These are phyloP conservation scores for Crithidia expoeki DNA, from an alignment of 208 protist genomes.

Conservation along the genomic window DNA sequence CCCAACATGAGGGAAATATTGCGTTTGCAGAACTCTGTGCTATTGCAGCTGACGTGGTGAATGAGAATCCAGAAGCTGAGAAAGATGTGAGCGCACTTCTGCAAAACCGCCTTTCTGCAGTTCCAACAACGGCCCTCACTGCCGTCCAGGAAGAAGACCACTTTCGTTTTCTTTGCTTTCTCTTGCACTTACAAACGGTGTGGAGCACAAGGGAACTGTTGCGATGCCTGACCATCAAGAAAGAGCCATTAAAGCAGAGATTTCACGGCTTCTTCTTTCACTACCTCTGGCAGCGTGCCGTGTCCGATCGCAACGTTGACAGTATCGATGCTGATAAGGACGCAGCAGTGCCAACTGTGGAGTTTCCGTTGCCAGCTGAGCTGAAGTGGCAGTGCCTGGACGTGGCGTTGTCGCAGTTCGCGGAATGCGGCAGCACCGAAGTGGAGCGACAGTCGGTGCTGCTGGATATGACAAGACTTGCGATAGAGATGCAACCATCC, in stretches of 20 bases:
- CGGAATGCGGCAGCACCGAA: not conserved
- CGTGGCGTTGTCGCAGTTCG: slow-evolving; percentile 10
- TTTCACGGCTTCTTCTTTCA: slow-evolving; percentile 33
- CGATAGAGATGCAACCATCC: not conserved
- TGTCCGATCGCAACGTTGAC: not conserved
- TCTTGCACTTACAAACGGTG: slow-evolving; percentile 20
- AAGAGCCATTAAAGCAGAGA: not conserved
- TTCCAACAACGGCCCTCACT: not conserved
- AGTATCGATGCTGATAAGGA: not conserved
- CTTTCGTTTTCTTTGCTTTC: slow-evolving; percentile 26
- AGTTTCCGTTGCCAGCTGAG: not conserved
- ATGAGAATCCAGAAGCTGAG: slow-evolving; percentile 17
- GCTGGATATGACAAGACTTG: slow-evolving; percentile 24
- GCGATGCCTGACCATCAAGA: not conserved
- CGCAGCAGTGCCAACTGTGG: not conserved
- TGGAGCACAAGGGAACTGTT: slow-evolving; percentile 26
- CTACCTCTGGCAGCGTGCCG: slow-evolving; percentile 19
- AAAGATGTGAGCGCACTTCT: slow-evolving; percentile 15
- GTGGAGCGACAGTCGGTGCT: slow-evolving; percentile 24
- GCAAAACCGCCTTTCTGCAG: not conserved
- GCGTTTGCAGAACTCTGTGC: slow-evolving; percentile 28
- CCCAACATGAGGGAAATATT: not conserved
- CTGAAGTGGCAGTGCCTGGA: slow-evolving; percentile 24
- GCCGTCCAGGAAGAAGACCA: not conserved
- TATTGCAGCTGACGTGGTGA: slow-evolving; percentile 25